Evolutionary conservation across 768 basidiomycete species (phyloP).

Genomic region (Leucocoprinus sp.): DNA sequence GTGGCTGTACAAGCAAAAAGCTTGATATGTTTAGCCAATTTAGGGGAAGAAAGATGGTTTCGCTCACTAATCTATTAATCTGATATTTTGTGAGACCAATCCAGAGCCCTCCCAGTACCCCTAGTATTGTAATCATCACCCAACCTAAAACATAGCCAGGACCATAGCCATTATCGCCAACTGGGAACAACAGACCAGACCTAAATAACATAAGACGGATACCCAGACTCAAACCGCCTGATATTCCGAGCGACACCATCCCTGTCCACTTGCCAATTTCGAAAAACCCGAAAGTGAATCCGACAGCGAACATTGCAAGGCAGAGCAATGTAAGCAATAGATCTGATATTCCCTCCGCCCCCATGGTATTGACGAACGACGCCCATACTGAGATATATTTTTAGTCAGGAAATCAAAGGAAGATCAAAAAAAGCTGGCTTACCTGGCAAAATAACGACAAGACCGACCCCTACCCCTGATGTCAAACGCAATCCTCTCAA

Average conservation of each 20-base stretch:
- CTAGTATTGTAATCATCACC: conserved; percentile 42
- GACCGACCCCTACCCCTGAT: conserved; percentile 44
- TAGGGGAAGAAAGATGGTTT: background rate
- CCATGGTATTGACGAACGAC: conserved; percentile 49
- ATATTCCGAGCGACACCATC: conserved; percentile 36
- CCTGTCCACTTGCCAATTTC: conserved; percentile 41
- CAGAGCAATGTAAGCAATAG: conserved; percentile 40
- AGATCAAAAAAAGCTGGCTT: conserved; percentile 14
- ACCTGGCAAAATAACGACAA: conserved; percentile 42
- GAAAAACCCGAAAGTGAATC: conserved; percentile 47
- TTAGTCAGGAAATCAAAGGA: conserved; percentile 1
- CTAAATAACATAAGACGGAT: conserved; percentile 46
- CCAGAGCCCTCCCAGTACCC: conserved; percentile 30
- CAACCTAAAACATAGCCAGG: conserved; percentile 37
- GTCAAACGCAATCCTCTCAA: conserved; percentile 51
- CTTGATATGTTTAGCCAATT: conserved; percentile 17
- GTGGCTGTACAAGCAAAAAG: conserved; percentile 43
- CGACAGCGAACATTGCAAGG: conserved; percentile 40
- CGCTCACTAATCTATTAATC: conserved; percentile 43
- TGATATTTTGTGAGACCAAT: conserved; percentile 33
- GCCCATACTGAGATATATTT: conserved; percentile 44
- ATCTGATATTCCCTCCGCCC: conserved; percentile 42
- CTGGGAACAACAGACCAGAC: conserved; percentile 37
- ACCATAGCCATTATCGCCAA: conserved; percentile 8
- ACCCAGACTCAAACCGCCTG: conserved; percentile 51